A percentile compares a stretch with the other conserved stretches of the same genome.
phyloP scores from a whole-genome alignment of 1,284 basidiomycete species.

The Pseudozyma sp. region DNA sequence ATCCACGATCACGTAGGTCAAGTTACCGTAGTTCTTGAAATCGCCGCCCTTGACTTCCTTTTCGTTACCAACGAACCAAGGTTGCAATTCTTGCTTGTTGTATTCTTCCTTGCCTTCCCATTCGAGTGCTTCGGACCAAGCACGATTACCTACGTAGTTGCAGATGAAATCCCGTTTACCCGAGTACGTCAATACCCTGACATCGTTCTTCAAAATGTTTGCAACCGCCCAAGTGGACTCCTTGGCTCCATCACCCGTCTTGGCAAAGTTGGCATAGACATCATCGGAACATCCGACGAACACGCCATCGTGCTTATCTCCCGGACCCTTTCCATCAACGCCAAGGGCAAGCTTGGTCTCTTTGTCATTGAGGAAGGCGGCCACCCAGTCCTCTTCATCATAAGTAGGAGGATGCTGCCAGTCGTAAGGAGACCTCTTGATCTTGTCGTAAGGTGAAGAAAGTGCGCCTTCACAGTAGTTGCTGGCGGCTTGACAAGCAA shows the following conservation, averaged over 20 bases:
- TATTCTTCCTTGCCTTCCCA: conserved; percentile 57
- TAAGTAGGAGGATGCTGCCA: conserved; percentile 61
- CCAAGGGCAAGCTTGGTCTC: conserved; percentile 54
- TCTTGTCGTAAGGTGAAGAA: conserved; percentile 53
- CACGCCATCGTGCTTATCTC: conserved; percentile 63
- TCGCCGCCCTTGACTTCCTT: conserved; percentile 43
- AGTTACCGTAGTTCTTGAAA: conserved; percentile 43
- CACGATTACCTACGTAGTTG: conserved; percentile 62
- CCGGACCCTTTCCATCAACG: conserved; percentile 57
- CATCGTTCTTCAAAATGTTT: conserved; percentile 46
- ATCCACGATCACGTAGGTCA: conserved; percentile 62
- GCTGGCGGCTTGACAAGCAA: conserved; percentile 54
- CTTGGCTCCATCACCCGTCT: conserved; percentile 64
- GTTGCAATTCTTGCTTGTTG: conserved; percentile 38
- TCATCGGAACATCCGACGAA: conserved; percentile 65
- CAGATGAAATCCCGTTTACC: conserved; percentile 65
- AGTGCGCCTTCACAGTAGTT: conserved; percentile 62
- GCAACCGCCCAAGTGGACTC: conserved; percentile 64
- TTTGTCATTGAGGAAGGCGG: conserved; percentile 58
- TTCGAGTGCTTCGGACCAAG: conserved; percentile 58
- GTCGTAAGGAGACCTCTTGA: conserved; percentile 59
- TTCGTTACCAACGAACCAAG: conserved; percentile 44
- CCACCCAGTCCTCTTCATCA: conserved; percentile 62
- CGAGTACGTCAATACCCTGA: conserved; percentile 62
- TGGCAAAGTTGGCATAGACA: conserved; percentile 60